Conservation (phyloP, 441 rosid genomes). For the Macaranga tanarius region DNA sequence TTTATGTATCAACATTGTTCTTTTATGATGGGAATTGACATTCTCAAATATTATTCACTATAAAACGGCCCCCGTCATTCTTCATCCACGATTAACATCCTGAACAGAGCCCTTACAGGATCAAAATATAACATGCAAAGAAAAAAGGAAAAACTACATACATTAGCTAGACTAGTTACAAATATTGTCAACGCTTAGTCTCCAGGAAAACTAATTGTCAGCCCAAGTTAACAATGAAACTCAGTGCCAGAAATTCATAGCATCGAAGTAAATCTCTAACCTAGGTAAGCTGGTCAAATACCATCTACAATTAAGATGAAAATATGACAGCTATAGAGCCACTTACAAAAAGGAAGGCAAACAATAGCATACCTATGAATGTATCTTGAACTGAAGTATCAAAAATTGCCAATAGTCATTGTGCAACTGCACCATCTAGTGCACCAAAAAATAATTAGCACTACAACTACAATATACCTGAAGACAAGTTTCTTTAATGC, state of each 20-base stretch:
- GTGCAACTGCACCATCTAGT: conserved; percentile 13
- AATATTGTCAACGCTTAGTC: neutral
- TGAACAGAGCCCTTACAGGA: neutral
- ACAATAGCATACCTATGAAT: neutral
- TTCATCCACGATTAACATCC: conserved; percentile 5
- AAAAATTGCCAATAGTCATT: neutral
- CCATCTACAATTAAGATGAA: neutral
- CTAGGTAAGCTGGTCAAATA: neutral
- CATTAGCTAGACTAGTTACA: neutral
- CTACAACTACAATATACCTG: conserved; percentile 54
- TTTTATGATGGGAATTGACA: neutral
- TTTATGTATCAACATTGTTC: neutral
- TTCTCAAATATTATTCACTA: neutral
- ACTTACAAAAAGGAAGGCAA: neutral
- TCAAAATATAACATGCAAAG: neutral
- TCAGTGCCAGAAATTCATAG: neutral
- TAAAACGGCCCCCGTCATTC: neutral
- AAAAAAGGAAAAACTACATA: neutral
- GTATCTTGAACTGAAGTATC: conserved; percentile 3
- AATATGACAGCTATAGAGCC: neutral
- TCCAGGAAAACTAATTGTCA: neutral
- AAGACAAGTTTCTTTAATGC: conserved; percentile 98
- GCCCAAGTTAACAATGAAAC: neutral
- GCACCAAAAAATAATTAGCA: conserved; percentile 8
- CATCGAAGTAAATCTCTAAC: neutral